Percentiles rank a stretch among this genome's conserved stretches.
Evolutionary conservation across 352 stramenopile genomes (phyloP).

Genomic region (Phytophthora megakarya): DNA sequence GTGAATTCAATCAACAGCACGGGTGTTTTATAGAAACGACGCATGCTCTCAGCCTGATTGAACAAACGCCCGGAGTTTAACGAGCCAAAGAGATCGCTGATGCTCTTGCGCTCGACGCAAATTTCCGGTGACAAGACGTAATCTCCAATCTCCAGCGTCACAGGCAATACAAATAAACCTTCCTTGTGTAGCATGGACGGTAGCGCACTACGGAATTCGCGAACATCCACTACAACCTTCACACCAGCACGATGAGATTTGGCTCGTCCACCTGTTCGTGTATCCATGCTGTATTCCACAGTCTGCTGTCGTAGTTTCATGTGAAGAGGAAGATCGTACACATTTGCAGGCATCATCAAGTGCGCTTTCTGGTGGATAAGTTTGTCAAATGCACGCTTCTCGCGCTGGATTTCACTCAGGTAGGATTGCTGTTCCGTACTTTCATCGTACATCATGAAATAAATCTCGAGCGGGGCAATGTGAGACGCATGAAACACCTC

Average conservation of each 20-base stretch:
- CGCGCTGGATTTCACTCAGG: constrained; percentile 92
- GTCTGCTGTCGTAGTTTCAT: constrained; percentile 68
- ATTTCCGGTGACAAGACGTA: constrained; percentile 98
- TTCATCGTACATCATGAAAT: constrained; percentile 97
- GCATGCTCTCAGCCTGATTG: constrained; percentile 92
- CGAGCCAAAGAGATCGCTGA: constrained; percentile 96
- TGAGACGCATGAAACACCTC: constrained; percentile 92
- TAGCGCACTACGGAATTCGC: constrained; percentile 96
- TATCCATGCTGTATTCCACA: constrained; percentile 83
- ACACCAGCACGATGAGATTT: constrained; percentile 51
- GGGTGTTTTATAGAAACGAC: constrained; percentile 84
- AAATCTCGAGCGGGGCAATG: constrained; percentile 77
- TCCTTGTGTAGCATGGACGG: constrained; percentile 97
- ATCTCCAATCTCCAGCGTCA: constrained; percentile 97
- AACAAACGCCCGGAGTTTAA: constrained; percentile 96
- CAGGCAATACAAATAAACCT: constrained; percentile 91
- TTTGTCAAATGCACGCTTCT: constrained; percentile 96
- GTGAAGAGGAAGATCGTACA: constrained; percentile 82
- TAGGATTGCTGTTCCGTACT: constrained; percentile 97
- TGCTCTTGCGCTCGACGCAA: constrained; percentile 96
- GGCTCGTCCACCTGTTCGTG: constrained; percentile 60
- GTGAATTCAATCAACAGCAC: constrained; percentile 97
- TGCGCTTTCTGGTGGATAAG: constrained; percentile 96
- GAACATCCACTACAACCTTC: constrained; percentile 94
- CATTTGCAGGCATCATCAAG: constrained; percentile 89